Evolutionary conservation across 805 yeast genomes (phyloP).

Genomic region (Saccharomycopsis fodiens): DNA sequence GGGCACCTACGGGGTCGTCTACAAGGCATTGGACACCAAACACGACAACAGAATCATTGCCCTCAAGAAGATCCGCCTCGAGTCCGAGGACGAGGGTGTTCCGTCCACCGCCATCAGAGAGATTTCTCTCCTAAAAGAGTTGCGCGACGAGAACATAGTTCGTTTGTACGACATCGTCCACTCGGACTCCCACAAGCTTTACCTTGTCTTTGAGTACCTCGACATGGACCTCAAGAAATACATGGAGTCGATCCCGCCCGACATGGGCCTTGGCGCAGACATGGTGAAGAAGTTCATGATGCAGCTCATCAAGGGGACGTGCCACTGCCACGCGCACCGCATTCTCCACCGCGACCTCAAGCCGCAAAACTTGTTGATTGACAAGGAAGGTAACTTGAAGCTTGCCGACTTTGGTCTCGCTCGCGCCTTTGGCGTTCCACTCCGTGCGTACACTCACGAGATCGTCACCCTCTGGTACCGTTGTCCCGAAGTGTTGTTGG

Average conservation of each 20-base stretch:
- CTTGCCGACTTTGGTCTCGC: constrained; percentile 93
- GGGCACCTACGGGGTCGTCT: constrained; percentile 97
- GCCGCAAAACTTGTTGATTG: constrained; percentile 91
- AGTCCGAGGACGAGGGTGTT: constrained; percentile 96
- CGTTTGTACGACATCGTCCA: constrained; percentile 90
- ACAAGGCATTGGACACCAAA: constrained; percentile 84
- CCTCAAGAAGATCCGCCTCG: constrained; percentile 86
- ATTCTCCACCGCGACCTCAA: constrained; percentile 93
- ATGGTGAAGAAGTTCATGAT: constrained; percentile 89
- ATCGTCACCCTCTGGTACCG: constrained; percentile 98
- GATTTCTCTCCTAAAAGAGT: constrained; percentile 86
- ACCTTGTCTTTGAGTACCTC: constrained; percentile 86
- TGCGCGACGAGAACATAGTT: constrained; percentile 90
- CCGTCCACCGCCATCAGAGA: constrained; percentile 98
- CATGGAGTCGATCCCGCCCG: constrained; percentile 92
- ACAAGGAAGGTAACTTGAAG: constrained; percentile 91
- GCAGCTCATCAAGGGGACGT: constrained; percentile 84
- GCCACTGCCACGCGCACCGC: constrained; percentile 90
- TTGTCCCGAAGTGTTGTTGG: constrained; percentile 91
- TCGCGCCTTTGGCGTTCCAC: constrained; percentile 94
- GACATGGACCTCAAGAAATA: constrained; percentile 93
- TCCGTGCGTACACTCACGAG: constrained; percentile 94
- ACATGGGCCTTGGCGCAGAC: constrained; percentile 81
- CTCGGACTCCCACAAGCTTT: constrained; percentile 85
- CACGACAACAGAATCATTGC: constrained; percentile 95